Conservation (phyloP, 73 alveolate genomes). For the Paraurostyla sp. region DNA sequence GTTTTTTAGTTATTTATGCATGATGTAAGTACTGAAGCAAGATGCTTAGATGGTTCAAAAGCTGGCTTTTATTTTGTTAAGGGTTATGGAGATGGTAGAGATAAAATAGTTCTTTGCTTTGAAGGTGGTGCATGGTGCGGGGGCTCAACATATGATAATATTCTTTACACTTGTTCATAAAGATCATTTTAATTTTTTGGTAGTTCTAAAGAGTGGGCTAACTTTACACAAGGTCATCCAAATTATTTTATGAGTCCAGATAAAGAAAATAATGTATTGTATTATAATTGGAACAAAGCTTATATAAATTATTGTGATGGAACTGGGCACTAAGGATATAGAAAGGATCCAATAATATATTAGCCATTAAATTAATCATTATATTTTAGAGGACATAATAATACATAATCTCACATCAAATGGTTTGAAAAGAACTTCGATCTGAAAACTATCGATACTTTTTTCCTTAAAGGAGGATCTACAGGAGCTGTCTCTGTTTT, state of each 20-base stretch:
- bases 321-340: slow-evolving; percentile 37
- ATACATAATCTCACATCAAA: background rate
- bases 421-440: background rate
- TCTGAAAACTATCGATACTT: background rate
- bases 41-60: background rate
- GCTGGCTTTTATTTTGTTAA: background rate
- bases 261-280: background rate
- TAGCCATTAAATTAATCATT: background rate
- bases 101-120: background rate
- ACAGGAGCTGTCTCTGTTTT: slow-evolving; percentile 15
- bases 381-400: slow-evolving; percentile 6
- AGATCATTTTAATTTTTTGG: background rate
- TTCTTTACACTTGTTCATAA: background rate
- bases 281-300: slow-evolving; percentile 24
- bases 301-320: slow-evolving; percentile 35
- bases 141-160: background rate
- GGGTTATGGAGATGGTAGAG: slow-evolving; percentile 4
- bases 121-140: slow-evolving; percentile 32
- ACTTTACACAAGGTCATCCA: background rate
- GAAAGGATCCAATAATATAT: background rate
- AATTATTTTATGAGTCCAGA: background rate
- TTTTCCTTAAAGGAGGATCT: slow-evolving; percentile 24
- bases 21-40: background rate
- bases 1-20: too few species aligned
- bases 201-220: background rate